Conservation (phyloP, 306 rosid genomes). For the Cyclanthera cordifolia region DNA sequence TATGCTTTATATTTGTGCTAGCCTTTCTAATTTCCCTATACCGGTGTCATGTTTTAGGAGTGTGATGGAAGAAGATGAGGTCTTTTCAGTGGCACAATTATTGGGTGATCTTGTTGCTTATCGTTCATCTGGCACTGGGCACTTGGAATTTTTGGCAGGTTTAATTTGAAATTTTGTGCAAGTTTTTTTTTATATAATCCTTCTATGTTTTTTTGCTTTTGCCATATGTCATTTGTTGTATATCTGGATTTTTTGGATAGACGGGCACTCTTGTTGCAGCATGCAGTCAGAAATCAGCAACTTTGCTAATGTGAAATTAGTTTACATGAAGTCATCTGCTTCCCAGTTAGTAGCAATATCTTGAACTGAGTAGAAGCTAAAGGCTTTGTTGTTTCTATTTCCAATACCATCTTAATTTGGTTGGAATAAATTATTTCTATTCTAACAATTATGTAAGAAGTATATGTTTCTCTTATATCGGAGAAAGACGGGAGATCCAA, state of each 20-base stretch:
- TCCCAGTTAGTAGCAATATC: too few relatives aligned
- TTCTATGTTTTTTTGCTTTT: background rate
- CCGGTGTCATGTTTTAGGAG: constrained; percentile 24
- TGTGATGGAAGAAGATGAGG: constrained; percentile 62
- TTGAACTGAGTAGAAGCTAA: too few relatives aligned
- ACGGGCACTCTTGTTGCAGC: background rate
- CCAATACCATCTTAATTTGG: background rate
- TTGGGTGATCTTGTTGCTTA: constrained; percentile 86
- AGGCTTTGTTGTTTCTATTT: background rate
- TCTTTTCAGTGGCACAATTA: constrained; percentile 69
- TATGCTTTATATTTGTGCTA: background rate
- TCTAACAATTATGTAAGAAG: too few relatives aligned
- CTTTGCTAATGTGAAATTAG: background rate
- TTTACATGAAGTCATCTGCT: background rate
- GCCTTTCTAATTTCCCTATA: constrained; percentile 4
- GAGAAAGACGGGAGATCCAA: too few relatives aligned
- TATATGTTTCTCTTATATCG: too few relatives aligned
- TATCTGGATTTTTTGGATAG: background rate
- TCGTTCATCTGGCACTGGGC: constrained; percentile 87
- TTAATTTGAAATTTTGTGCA: constrained; percentile 16
- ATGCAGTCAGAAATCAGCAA: background rate
- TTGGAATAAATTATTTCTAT: background rate
- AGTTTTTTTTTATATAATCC: background rate
- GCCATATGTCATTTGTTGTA: background rate
- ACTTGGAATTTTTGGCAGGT: constrained; percentile 92